Evolutionary conservation across 139 green algal genomes (phyloP), one percentile per base, ranked within the genome.

Genomic region (Chlamydomonas sp.): DNA sequence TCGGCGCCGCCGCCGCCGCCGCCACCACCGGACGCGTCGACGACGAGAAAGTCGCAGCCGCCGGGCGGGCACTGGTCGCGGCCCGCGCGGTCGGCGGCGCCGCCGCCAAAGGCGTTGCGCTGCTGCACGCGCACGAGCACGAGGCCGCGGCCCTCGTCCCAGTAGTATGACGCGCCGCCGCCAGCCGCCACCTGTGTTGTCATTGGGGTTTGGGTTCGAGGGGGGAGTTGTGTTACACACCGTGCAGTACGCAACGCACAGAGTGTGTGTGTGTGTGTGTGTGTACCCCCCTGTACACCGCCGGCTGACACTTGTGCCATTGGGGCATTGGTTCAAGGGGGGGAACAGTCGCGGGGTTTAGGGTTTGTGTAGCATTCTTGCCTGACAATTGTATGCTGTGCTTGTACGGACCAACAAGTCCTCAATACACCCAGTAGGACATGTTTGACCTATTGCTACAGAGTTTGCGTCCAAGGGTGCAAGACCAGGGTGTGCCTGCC

Each of bases 251-350:
- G n/a, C n/a, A n/a, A n/a, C n/a, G n/a, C n/a, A n/a, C n/a, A n/a
- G n/a, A n/a, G n/a, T n/a, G 43, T 54, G 43, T 54, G 13, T 54
- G 43, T 54, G 43, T 54, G 43, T 54, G 43, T 54, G 43, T 54
- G 43, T 54, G 43, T 54, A 20, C 43, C 16, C 20, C 16, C 20
- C 16, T 54, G 43, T 54, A 20, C 20, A 20, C 20, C 16, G 13
- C 16, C 20, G 43, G 13, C 16, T 54, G 43, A 26, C 16, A 26
- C 16, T 54, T 13, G 13, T 54, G 43, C 16, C 20, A 20, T 54
- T 54, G 43, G 43, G 13, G 43, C 20, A 20, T 13, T 54, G 43
- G 13, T 54, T 13, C 16, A 20, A 20, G 43, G 43, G 43, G 43
- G 43, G 43, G 43, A n/a, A n/a, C n/a, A n/a, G n/a, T n/a, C n/a